Evolutionary conservation across 176 grass and related monocot genomes (phyloP).

Genomic region (Lolium multiflorum): DNA sequence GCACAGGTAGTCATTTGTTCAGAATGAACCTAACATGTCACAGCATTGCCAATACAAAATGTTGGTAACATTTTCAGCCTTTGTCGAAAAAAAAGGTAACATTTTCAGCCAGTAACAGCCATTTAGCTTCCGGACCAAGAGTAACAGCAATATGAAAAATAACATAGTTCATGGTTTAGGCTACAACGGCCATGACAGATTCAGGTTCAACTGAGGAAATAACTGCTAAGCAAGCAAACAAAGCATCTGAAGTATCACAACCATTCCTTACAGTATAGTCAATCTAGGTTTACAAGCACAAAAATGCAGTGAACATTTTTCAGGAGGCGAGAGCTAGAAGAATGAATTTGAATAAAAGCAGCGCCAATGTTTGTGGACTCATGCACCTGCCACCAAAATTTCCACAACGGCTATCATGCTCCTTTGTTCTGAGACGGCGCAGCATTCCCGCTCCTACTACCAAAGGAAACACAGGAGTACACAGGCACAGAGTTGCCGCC

Average conservation of each 20-base stretch:
- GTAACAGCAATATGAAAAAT: neutral
- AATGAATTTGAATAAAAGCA: neutral
- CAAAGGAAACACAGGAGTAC: constrained; percentile 50
- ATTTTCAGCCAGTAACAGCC: neutral
- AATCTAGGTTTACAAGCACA: neutral
- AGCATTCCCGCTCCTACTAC: constrained; percentile 24
- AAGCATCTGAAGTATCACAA: neutral
- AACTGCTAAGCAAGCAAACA: neutral
- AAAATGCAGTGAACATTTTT: constrained; percentile 1
- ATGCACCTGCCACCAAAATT: neutral
- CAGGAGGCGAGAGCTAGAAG: neutral
- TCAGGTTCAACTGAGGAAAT: neutral
- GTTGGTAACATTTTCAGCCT: neutral
- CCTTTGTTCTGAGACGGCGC: constrained; percentile 29
- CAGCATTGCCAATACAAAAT: neutral
- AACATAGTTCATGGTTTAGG: neutral
- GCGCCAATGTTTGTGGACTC: neutral
- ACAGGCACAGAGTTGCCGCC: constrained; percentile 42
- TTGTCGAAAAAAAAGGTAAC: neutral
- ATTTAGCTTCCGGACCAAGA: neutral
- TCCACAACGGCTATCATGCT: constrained; percentile 11
- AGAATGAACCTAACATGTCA: neutral
- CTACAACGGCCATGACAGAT: neutral
- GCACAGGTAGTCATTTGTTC: neutral
- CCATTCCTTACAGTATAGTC: neutral